Base-by-base conservation (phyloP, 2,329 filamentous ascomycete genomes). In the Pestalotiopsis sp. region DNA sequence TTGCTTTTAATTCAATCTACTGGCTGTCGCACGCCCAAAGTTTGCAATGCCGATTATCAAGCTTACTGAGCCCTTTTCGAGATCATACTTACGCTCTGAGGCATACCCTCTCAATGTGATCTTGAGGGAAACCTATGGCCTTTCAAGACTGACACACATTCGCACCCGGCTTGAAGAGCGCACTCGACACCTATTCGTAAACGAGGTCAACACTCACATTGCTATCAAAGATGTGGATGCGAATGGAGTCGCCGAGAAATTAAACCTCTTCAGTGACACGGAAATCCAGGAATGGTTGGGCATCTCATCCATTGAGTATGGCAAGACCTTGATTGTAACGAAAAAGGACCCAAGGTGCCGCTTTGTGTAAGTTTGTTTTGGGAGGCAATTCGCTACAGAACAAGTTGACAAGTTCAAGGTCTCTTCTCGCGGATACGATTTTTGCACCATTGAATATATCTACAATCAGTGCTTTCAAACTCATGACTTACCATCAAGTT, bases 401-500 rank as follows among this genome's bases (percentile, higher is more conserved):
- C 6, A 63, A 6, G 13, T n/a, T 45, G 38, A 39, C 13, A 17
- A 20, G 5, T n/a, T 6, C 6, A 41, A 63, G 31, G n/a, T 63
- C 39, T 25, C 61, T 63, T 31, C 27, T 63, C 17, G 27, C 20
- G n/a, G 23, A 63, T 23, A 7, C 61, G 14, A 13, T 25, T 5
- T 17, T 12, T 17, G 13, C 36, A 9, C 61, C 31, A 17, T 45
- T 39, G 13, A n/a, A 39, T 9, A 41, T 63, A 39, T 41, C 61
- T 31, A 11, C 17, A 14, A 39, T 20, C 6, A 63, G 61, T 25
- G n/a, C 20, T 7, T n/a, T n/a, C 7, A 6, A 31, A 63, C 13
- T 63, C 12, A 17, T 64, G 31, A 64, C 14, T 20, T 64, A 64
- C 20, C 61, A 64, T n/a, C 61, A 64, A 64, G 61, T 64, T 4